Evolutionary conservation across 2,329 filamentous ascomycete species (phyloP).

Genomic region (Purpureocillium takamizusanense): DNA sequence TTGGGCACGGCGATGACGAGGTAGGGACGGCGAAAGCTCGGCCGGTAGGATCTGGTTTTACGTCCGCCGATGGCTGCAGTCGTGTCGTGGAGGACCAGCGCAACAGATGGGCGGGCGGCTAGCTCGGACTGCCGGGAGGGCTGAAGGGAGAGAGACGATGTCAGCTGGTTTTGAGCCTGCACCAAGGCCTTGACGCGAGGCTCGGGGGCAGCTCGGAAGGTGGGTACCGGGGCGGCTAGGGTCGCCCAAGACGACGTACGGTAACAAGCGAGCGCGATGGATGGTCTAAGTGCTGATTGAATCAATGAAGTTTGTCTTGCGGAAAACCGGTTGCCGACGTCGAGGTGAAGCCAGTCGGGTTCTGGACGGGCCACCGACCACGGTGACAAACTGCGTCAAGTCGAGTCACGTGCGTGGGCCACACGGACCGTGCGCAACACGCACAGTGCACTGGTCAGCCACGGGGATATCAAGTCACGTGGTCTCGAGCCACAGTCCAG

Average conservation of each 20-base stretch:
- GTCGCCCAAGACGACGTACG: conserved; percentile 15
- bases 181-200: neutral
- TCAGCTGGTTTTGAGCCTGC: too few species aligned
- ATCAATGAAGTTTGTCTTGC: conserved; percentile 29
- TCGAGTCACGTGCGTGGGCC: neutral
- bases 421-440: too few species aligned
- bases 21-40: too few species aligned
- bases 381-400: conserved; percentile 12
- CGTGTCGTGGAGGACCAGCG: conserved; percentile 4
- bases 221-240: neutral
- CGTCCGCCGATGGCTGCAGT: neutral
- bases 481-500: too few species aligned
- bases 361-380: conserved; percentile 7
- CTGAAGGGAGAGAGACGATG: too few species aligned
- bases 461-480: too few species aligned
- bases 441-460: too few species aligned
- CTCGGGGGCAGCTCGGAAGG: neutral
- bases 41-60: conserved; percentile 2
- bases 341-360: conserved; percentile 11
- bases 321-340: conserved; percentile 28
- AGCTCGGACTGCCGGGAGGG: conserved; percentile 6
- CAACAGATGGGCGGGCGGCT: too few species aligned
- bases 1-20: neutral
- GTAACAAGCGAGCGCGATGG: conserved; percentile 23
- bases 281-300: conserved; percentile 22